Base-by-base conservation (phyloP, 176 grass and related monocot genomes). In the Tillandsia fasciculata region DNA sequence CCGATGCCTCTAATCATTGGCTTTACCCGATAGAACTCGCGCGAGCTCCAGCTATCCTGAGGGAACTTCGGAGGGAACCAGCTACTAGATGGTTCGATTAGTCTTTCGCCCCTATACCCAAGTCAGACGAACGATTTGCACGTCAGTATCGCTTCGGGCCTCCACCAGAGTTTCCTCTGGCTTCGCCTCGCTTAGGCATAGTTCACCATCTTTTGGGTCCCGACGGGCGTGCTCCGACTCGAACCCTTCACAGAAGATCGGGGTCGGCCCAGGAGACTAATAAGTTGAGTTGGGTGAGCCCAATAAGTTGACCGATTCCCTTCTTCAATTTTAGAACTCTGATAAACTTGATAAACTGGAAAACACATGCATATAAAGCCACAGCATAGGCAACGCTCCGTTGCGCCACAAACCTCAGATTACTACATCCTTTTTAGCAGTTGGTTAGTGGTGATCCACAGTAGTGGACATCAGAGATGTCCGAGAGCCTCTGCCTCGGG, bases 241-340 rank as follows among this genome's bases (percentile, higher is more conserved):
- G 59, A 90, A 90, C 83, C 87, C 79, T 86, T 90, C 83, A 86
- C 76, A 83, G n/a, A 90, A 90, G 87, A 82, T 90, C 76, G 54
- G 72, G 81, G 20, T 20, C 20, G 20, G 20, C 20, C 61, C n/a
- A n/a, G n/a, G n/a, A n/a, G n/a, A n/a, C n/a, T n/a, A n/a, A n/a
- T n/a, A n/a, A n/a, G n/a, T n/a, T n/a, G n/a, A n/a, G n/a, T n/a
- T n/a, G n/a, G n/a, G n/a, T n/a, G n/a, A n/a, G n/a, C n/a, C 33
- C 33, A 42, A 42, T 42, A 42, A 42, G 33, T 42, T 42, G 33
- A 42, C 33, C 4, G 4, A 42, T 42, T 42, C 33, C 33, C 3
- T 42, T 3, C 3, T 42, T 5, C 33, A 42, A 42, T 42, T 42
- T 6, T 42, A 42, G 3, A 42, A 42, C 33, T 42, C 3, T 6